Evolutionary conservation across 768 basidiomycete genomes (phyloP).

Genomic region (Calocybe cyanea): DNA sequence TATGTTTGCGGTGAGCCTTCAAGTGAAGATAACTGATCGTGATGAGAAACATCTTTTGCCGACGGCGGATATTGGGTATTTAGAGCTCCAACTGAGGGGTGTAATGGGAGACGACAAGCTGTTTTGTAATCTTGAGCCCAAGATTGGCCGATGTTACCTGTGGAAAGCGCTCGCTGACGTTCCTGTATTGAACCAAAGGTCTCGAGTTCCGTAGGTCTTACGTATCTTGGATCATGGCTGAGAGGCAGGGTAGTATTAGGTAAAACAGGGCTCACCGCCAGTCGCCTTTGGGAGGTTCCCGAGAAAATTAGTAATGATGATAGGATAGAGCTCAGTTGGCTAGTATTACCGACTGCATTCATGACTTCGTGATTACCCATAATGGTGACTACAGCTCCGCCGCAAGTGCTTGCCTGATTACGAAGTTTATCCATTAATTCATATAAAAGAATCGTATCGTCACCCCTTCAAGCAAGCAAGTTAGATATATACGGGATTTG

Average conservation of each 20-base stretch:
- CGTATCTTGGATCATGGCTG: constrained; percentile 54
- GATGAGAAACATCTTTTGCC: constrained; percentile 19
- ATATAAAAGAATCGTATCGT: constrained; percentile 86
- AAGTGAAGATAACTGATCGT: no score
- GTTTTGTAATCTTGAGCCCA: constrained; percentile 88
- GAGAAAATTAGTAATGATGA: constrained; percentile 11
- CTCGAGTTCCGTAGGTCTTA: constrained; percentile 74
- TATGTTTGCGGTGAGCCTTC: no score
- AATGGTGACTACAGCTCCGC: constrained; percentile 72
- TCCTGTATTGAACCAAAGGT: constrained; percentile 73
- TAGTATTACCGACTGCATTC: constrained; percentile 70
- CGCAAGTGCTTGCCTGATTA: constrained; percentile 60
- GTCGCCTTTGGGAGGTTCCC: constrained; percentile 50
- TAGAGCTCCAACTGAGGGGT: constrained; percentile 61
- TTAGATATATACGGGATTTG: neutral
- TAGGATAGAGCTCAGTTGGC: neutral
- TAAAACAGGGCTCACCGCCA: constrained; percentile 57
- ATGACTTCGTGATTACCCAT: constrained; percentile 97
- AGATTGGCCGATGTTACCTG: constrained; percentile 72
- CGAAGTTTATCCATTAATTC: constrained; percentile 81
- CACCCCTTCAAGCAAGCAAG: constrained; percentile 51
- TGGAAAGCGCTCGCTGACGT: constrained; percentile 70
- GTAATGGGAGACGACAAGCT: constrained; percentile 76
- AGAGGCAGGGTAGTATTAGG: neutral
- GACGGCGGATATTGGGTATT: constrained; percentile 57